Conservation (phyloP, 148 eudicot species). For the Vaccinium myrtillus region DNA sequence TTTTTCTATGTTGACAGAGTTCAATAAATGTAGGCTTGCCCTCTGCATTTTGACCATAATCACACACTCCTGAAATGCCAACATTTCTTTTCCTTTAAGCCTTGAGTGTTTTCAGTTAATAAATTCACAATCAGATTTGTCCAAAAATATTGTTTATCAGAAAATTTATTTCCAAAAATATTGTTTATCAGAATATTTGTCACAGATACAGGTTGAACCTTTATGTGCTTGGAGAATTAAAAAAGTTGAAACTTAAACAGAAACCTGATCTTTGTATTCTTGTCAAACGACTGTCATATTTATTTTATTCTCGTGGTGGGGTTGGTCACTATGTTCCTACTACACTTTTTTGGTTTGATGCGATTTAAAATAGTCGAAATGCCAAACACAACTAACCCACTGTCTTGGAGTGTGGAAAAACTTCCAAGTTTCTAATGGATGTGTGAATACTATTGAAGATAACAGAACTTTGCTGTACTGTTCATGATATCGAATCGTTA, state of each 20-base stretch:
- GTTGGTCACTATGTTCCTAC: neutral
- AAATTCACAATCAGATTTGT: neutral
- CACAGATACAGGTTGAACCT: neutral
- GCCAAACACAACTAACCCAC: neutral
- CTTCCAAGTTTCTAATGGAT: neutral
- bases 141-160: neutral
- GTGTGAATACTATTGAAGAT: neutral
- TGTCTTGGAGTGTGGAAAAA: neutral
- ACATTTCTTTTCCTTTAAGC: neutral
- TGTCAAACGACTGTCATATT: neutral
- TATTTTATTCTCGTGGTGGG: neutral
- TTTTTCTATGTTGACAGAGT: neutral
- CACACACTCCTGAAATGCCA: neutral
- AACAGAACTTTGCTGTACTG: neutral
- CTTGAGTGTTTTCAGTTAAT: neutral
- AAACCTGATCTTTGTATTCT: neutral
- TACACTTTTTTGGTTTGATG: neutral
- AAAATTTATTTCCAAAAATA: neutral
- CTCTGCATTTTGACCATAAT: too few relatives aligned
- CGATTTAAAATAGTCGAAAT: neutral
- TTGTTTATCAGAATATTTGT: neutral
- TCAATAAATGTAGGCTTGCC: too few relatives aligned
- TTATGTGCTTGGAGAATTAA: too few relatives aligned
- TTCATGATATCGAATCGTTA: neutral
- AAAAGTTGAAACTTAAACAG: neutral